A percentile compares a stretch with the other conserved stretches of the same genome.
These are phyloP conservation scores for Kluyveromyces lactis DNA, from an alignment of 805 yeast genomes.

Conservation along the genomic window DNA sequence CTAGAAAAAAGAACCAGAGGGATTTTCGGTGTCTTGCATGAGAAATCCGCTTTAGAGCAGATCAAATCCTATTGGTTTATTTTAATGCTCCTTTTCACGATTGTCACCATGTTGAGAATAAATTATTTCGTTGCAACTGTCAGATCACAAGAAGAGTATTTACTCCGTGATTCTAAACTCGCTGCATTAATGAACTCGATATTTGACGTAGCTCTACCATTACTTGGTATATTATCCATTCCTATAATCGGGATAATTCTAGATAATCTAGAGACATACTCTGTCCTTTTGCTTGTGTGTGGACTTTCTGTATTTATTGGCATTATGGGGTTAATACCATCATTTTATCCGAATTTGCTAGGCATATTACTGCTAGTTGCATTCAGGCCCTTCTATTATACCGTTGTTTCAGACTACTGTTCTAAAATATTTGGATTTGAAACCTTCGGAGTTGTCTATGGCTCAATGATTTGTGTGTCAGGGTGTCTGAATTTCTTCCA, in stretches of 20 bases:
- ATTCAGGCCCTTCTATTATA: conserved; percentile 87
- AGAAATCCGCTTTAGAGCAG: conserved; percentile 41
- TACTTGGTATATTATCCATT: conserved; percentile 81
- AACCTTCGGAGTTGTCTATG: conserved; percentile 88
- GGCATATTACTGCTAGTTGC: conserved; percentile 70
- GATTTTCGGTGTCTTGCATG: conserved; percentile 75
- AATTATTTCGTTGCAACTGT: conserved; percentile 91
- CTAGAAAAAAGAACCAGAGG: conserved; percentile 47
- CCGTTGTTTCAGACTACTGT: conserved; percentile 84
- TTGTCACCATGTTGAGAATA: conserved; percentile 83
- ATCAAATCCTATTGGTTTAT: conserved; percentile 60
- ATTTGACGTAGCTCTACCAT: conserved; percentile 79
- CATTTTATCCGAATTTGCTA: conserved; percentile 41
- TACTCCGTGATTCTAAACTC: conserved; percentile 41
- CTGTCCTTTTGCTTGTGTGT: conserved; percentile 45
- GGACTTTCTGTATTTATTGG: conserved; percentile 57
- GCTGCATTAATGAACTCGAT: conserved; percentile 60
- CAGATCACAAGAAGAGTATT: conserved; percentile 69
- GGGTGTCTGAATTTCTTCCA: conserved; percentile 76
- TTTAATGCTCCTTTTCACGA: conserved; percentile 69
- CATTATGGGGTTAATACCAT: conserved; percentile 54
- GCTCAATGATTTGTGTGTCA: conserved; percentile 71
- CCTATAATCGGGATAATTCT: conserved; percentile 78
- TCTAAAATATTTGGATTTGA: conserved; percentile 91
- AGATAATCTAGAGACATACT: conserved; percentile 62